Percentiles rank a stretch among this genome's conserved stretches.
These are phyloP conservation scores for Fusarium humuli DNA, from an alignment of 2,329 filamentous ascomycete species.

Conservation along the genomic window DNA sequence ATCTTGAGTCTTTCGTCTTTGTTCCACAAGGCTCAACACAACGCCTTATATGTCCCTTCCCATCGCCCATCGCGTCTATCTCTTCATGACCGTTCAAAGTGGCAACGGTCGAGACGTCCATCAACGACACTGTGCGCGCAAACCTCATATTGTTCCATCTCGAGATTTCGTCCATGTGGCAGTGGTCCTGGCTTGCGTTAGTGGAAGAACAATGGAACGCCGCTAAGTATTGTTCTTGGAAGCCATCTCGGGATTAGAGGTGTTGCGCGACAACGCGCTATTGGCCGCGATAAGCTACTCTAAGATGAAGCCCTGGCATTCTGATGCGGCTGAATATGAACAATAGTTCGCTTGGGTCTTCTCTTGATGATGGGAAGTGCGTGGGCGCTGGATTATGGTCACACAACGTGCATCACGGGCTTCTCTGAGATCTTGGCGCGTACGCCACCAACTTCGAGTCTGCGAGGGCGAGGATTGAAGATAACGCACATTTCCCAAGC, in stretches of 20 bases:
- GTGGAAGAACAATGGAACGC: conserved; percentile 22
- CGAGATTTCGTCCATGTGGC: neutral
- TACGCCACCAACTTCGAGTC: neutral
- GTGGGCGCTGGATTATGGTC: neutral
- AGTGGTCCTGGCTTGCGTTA: neutral
- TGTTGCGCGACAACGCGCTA: neutral
- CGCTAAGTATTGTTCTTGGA: conserved; percentile 23
- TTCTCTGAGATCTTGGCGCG: neutral
- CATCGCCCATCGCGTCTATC: neutral
- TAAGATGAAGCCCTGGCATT: neutral
- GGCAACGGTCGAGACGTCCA: neutral
- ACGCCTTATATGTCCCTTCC: conserved; percentile 12
- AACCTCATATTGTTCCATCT: neutral
- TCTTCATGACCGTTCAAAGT: neutral
- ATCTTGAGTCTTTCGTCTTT: neutral
- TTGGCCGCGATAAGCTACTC: neutral
- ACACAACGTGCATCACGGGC: neutral
- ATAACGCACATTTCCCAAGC: too few relatives aligned
- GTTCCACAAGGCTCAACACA: neutral
- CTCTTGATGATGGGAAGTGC: neutral
- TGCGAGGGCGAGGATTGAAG: neutral
- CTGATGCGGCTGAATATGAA: neutral
- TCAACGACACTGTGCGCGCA: neutral
- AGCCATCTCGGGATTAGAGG: neutral
- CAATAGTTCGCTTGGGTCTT: neutral